A percentile compares a stretch with the other conserved stretches of the same genome.
phyloP scores from a whole-genome alignment of 2,329 filamentous ascomycete species.

The Talaromyces sp. region DNA sequence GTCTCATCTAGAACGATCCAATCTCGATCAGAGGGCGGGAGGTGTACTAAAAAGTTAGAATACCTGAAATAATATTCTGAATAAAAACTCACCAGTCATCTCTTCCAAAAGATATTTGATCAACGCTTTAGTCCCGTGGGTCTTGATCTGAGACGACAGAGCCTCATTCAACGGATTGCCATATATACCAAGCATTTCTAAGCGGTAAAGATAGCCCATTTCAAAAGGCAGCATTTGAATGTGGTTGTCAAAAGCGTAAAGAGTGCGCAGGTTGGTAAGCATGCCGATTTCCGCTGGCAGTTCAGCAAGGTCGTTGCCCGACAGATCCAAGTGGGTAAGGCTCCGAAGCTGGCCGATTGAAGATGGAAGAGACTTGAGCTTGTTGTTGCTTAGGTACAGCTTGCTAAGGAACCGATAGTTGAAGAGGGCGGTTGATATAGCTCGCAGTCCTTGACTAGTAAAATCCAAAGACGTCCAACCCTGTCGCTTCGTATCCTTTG shows the following conservation, averaged over 20 bases:
- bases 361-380: constrained; percentile 71
- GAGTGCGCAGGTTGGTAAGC: constrained; percentile 83
- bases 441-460: constrained; percentile 88
- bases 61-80: constrained; percentile 12
- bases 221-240: constrained; percentile 78
- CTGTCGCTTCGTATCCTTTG: constrained; percentile 57
- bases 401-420: constrained; percentile 84
- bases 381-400: constrained; percentile 91
- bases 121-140: constrained; percentile 79
- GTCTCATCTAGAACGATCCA: constrained; percentile 67
- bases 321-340: constrained; percentile 78
- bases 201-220: constrained; percentile 78
- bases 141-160: constrained; percentile 75
- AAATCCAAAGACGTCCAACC: constrained; percentile 93
- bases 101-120: constrained; percentile 79
- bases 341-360: constrained; percentile 77
- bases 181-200: constrained; percentile 87
- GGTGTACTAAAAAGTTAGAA: constrained; percentile 55
- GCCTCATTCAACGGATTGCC: constrained; percentile 78
- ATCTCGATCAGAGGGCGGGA: constrained; percentile 70
- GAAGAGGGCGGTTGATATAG: constrained; percentile 75
- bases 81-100: constrained; percentile 65
- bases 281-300: constrained; percentile 91
- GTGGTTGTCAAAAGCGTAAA: constrained; percentile 86
- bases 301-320: constrained; percentile 76